Conservation (phyloP, 441 rosid genomes). For the Hura crepitans region DNA sequence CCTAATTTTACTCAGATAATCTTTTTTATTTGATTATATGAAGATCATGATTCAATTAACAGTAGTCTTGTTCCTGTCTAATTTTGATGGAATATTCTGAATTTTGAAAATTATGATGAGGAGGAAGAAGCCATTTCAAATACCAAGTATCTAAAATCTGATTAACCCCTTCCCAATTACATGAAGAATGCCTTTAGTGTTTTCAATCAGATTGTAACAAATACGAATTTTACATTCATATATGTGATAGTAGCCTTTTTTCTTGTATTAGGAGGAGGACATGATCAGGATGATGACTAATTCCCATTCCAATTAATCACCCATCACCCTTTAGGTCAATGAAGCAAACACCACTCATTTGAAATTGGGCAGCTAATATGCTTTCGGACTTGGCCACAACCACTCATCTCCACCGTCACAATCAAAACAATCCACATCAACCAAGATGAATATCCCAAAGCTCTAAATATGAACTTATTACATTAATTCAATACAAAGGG, state of each 20-base stretch:
- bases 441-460: neutral
- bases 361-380: neutral
- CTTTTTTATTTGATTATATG: no score
- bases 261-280: neutral
- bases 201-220: no score
- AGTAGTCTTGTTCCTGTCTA: no score
- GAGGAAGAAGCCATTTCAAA: no score
- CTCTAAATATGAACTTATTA: neutral
- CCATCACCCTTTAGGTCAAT: neutral
- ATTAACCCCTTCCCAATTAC: no score
- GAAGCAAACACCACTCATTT: neutral
- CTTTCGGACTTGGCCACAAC: neutral
- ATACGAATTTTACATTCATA: no score
- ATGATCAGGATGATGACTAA: neutral
- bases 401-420: neutral
- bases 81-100: no score
- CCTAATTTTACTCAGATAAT: no score
- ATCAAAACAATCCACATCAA: neutral
- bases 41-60: no score
- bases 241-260: neutral
- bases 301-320: neutral
- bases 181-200: no score
- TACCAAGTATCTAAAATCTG: no score
- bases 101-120: no score
- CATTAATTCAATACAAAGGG: neutral